phyloP scores from a whole-genome alignment of 2,329 filamentous ascomycete species.

The Pyricularia sp. region DNA sequence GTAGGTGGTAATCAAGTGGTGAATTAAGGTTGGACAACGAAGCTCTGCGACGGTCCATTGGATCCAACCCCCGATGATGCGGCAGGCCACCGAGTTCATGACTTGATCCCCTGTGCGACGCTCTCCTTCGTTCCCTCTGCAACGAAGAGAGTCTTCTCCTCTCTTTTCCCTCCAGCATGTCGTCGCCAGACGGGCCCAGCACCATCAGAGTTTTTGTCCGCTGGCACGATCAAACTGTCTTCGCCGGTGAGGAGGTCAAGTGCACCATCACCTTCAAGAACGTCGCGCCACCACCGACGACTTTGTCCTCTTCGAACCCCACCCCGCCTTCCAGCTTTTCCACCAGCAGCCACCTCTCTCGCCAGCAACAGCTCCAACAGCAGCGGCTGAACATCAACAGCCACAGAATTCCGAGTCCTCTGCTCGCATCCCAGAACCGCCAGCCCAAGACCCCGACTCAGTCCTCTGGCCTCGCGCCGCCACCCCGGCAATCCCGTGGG shows the following conservation, averaged over 20 bases:
- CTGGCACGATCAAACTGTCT: constrained; percentile 89
- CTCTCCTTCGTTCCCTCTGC: not conserved
- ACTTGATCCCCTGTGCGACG: not conserved
- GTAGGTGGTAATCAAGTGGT: not conserved
- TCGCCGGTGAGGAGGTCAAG: constrained; percentile 89
- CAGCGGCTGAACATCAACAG: constrained; percentile 10
- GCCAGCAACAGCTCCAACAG: constrained; percentile 7
- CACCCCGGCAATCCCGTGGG: constrained; percentile 5
- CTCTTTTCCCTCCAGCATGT: constrained; percentile 22
- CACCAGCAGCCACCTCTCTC: constrained; percentile 9
- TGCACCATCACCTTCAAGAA: constrained; percentile 97
- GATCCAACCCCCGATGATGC: not conserved
- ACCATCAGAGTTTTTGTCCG: constrained; percentile 93
- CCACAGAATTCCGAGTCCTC: constrained; percentile 1
- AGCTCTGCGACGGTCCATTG: not conserved
- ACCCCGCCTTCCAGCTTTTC: not conserved
- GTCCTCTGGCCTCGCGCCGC: constrained; percentile 4
- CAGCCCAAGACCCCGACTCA: constrained; percentile 1
- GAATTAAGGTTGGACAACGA: not conserved
- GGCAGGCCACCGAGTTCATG: not conserved
- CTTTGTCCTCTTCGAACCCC: constrained; percentile 7
- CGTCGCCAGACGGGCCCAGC: constrained; percentile 30
- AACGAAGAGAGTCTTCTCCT: not conserved
- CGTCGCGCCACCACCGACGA: constrained; percentile 36
- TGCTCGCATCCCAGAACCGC: constrained; percentile 1